Conservation (phyloP, 768 basidiomycete species). For the Leccinum uliginosum region DNA sequence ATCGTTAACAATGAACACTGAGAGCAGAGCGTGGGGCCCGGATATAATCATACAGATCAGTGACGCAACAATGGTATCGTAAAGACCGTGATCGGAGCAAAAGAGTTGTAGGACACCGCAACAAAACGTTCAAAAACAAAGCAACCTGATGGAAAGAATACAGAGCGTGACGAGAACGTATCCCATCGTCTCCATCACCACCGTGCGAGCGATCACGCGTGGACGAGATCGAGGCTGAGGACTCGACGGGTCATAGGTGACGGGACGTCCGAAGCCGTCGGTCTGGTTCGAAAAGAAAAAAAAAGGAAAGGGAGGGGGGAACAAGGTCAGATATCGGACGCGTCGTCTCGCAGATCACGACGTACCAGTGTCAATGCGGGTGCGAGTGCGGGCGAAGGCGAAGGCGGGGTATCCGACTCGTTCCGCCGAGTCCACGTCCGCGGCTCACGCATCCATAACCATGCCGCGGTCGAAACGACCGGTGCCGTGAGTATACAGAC, state of each 20-base stretch:
- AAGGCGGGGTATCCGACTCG: background rate
- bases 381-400: background rate
- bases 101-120: background rate
- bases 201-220: slow-evolving; percentile 7
- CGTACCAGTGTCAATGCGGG: slow-evolving; percentile 5
- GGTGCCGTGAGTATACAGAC: slow-evolving; percentile 7
- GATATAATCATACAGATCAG: background rate
- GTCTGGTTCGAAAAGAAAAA: background rate
- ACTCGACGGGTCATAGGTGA: background rate
- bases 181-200: slow-evolving; percentile 8
- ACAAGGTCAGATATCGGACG: background rate
- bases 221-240: background rate
- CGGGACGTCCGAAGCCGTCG: background rate
- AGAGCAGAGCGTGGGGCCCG: background rate
- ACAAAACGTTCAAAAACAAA: slow-evolving; percentile 9
- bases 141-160: slow-evolving; percentile 15
- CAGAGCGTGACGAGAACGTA: slow-evolving; percentile 12
- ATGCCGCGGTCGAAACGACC: slow-evolving; percentile 3
- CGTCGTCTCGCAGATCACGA: background rate
- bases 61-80: background rate
- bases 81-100: background rate
- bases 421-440: slow-evolving; percentile 1
- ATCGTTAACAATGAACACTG: background rate
- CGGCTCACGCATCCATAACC: slow-evolving; percentile 1
- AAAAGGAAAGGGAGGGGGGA: background rate